A percentile compares a stretch with the other conserved stretches of the same genome.
These are phyloP conservation scores for Hirschfeldia incana DNA, from an alignment of 345 rosid genomes.

Conservation along the genomic window DNA sequence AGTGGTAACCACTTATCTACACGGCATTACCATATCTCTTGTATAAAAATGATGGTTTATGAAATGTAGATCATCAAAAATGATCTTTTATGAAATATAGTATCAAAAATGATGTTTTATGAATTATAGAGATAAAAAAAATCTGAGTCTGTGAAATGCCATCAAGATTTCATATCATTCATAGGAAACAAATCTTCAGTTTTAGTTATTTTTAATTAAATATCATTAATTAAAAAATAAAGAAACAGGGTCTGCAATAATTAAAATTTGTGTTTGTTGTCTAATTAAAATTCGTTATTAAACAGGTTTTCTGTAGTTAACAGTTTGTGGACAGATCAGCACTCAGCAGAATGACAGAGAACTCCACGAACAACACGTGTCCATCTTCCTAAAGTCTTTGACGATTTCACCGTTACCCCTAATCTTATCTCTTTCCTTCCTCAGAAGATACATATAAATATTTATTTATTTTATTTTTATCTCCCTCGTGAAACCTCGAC, in stretches of 20 bases:
- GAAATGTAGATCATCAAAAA: too few species aligned
- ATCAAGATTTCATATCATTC: neutral
- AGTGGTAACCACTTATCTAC: neutral
- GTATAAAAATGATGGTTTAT: too few species aligned
- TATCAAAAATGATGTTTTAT: neutral
- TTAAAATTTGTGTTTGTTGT: too few species aligned
- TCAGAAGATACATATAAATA: neutral
- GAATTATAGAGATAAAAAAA: too few species aligned
- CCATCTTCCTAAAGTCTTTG: constrained; percentile 3
- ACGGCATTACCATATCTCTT: neutral
- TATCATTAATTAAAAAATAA: too few species aligned
- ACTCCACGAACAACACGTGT: constrained; percentile 44
- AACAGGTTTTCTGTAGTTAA: neutral
- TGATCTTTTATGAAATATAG: neutral
- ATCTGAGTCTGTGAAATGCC: neutral
- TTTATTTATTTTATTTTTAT: neutral
- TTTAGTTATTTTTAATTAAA: too few species aligned
- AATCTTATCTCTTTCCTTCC: constrained; percentile 22
- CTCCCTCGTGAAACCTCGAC: constrained; percentile 35
- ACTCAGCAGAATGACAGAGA: constrained; percentile 27
- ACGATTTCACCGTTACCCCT: constrained; percentile 42
- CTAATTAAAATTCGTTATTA: neutral
- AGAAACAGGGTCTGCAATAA: too few species aligned
- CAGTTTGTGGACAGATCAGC: constrained; percentile 38
- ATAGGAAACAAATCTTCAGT: too few species aligned